Conservation (phyloP, 2,329 filamentous ascomycete species). For the Cordyceps javanica region DNA sequence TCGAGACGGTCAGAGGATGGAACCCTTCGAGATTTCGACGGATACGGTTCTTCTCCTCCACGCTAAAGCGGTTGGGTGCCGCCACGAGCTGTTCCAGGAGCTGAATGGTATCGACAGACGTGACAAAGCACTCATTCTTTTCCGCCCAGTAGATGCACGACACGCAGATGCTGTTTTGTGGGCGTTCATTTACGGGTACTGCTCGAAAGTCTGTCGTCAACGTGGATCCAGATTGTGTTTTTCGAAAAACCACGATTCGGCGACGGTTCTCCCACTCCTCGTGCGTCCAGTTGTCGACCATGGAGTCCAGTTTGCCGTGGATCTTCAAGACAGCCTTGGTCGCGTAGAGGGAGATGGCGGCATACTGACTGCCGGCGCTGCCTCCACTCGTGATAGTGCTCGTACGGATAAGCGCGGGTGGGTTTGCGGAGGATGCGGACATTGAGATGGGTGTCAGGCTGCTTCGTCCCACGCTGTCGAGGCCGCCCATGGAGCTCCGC, state of each 20-base stretch:
- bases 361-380: conserved; percentile 48
- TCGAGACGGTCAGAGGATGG: conserved; percentile 86
- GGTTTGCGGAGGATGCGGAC: conserved; percentile 29
- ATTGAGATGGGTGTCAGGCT: conserved; percentile 44
- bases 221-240: conserved; percentile 74
- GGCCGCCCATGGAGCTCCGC: conserved; percentile 35
- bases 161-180: conserved; percentile 82
- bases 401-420: conserved; percentile 49
- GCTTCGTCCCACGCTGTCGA: conserved; percentile 39
- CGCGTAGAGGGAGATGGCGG: conserved; percentile 75
- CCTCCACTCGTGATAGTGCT: conserved; percentile 43
- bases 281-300: conserved; percentile 75
- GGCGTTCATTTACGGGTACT: conserved; percentile 71
- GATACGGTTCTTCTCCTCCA: conserved; percentile 98
- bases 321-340: conserved; percentile 82
- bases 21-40: conserved; percentile 93
- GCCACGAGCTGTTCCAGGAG: conserved; percentile 88
- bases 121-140: conserved; percentile 85
- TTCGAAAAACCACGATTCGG: conserved; percentile 81
- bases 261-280: conserved; percentile 77
- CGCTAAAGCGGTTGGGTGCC: conserved; percentile 69
- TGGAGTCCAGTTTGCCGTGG: conserved; percentile 73
- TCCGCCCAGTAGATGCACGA: conserved; percentile 98
- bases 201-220: conserved; percentile 76
- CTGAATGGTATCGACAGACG: conserved; percentile 93